Base-by-base conservation (phyloP, 495 filamentous ascomycete species). In the Podospora comata region DNA sequence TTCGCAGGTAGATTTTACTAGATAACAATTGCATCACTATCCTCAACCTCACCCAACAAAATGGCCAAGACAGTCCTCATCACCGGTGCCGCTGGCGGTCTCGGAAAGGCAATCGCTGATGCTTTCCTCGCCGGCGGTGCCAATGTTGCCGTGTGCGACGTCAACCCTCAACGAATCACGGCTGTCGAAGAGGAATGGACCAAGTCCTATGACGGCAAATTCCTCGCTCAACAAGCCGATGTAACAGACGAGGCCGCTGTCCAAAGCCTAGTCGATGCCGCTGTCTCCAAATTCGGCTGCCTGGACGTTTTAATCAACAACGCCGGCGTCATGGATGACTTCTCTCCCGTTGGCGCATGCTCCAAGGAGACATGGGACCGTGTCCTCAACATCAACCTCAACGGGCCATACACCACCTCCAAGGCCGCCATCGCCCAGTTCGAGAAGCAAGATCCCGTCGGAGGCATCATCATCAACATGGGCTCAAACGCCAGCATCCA, bases 351-450 rank as follows among this genome's bases (percentile, higher is more conserved):
- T 15, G 86, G 84, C 20, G 79, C 81, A 39, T 72, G 84, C 65
- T 80, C 81, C 57, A 79, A 79, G 65, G 79, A 77, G 28, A 68
- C 82, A 5, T 89, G 86, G 88, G 80, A 90, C 71, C 78, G 77
- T 11, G 82, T 89, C 13, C 80, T 90, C 66, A 79, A 78, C 55
- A 73, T 89, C 67, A 90, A 89, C 72, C 77, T 89, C 16, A 88
- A 85, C 34, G 88, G 85, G 0, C 83, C 87, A 7, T 85, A 85
- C 67, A 67, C 87, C 65, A 68, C 80, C 67, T 84, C 80, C 67
- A 85, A 86, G 75, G 69, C 81, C 3, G 86, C 85, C 26, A 80
- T 90, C 13, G 79, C 75, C 5, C 80, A 82, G 67, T 71, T 80
- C 30, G 66, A 78, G 65, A 80, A 82, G 76, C 74, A 74, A 58